Evolutionary conservation across 2,329 filamentous ascomycete species (phyloP), one percentile per base, ranked within the genome.

Genomic region (Scedosporium apiospermum): DNA sequence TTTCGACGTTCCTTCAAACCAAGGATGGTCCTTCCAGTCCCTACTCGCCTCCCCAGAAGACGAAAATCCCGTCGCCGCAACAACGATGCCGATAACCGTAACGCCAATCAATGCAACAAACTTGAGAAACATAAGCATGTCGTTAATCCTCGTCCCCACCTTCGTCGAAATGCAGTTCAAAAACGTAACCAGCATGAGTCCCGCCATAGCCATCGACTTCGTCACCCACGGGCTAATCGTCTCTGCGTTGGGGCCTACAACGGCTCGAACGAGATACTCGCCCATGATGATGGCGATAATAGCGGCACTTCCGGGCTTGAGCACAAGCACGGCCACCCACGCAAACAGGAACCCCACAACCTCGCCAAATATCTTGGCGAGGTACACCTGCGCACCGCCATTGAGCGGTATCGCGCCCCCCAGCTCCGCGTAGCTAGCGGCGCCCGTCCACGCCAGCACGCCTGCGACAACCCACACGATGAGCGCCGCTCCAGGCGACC

Each of bases 241-340:
- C 69, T 90, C 87, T 2, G 90, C 90, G 63, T 96, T 91, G n/a
- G 92, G 87, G 7, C 93, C 93, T 64, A 96, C 88, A 53, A 89
- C 82, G 14, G 92, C 93, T 57, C 92, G 84, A 61, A 97, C 91
- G n/a, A 96, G 79, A 71, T 99, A 99, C 76, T 99, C 95, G 53
- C 95, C 95, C 80, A 98, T 97, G 70, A 99, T 97, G 68, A 99
- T 97, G 67, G 93, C 84, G 66, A 99, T 91, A 71, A 99, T 99
- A 65, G 95, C 95, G 9, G 92, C 88, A 46, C 90, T 90, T 2
- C 95, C 95, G 0, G 95, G 95, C 76, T 97, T 98, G 65, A 99
- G 79, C 12, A 99, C 95, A 64, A 95, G 83, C 16, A 98, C 91
- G 0, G 95, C 93, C 60, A 91, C 92, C 95, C 95, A 99, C 1